Evolutionary conservation across 2,329 filamentous ascomycete genomes (phyloP).

Genomic region (Diplodia sapinea): DNA sequence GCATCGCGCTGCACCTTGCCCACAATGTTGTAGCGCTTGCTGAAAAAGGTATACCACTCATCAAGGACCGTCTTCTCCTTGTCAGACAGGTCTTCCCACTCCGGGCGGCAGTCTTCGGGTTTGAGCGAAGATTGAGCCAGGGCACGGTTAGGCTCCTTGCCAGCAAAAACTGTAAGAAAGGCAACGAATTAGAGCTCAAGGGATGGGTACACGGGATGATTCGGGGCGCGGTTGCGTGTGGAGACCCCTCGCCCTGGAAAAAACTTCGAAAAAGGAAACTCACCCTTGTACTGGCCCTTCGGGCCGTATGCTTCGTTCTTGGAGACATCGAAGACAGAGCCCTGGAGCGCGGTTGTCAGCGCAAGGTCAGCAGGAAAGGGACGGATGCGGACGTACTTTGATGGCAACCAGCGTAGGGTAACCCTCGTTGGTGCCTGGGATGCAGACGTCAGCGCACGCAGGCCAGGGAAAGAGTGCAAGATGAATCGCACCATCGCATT

Average conservation of each 20-base stretch:
- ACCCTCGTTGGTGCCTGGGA: constrained; percentile 66
- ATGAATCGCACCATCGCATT: constrained; percentile 72
- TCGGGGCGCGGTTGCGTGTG: not conserved
- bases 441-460: not conserved
- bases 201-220: not conserved
- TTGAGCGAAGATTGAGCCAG: constrained; percentile 87
- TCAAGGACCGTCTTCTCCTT: constrained; percentile 84
- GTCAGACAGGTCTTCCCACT: constrained; percentile 83
- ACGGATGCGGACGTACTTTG: constrained; percentile 49
- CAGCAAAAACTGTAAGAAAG: constrained; percentile 76
- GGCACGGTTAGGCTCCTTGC: constrained; percentile 93
- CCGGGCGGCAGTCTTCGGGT: constrained; percentile 76
- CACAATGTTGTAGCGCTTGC: constrained; percentile 92
- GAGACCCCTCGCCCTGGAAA: not conserved
- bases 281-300: constrained; percentile 85
- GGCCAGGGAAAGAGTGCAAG: constrained; percentile 39
- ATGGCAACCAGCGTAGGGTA: constrained; percentile 67
- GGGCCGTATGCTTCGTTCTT: constrained; percentile 86
- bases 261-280: constrained; percentile 37
- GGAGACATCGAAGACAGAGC: constrained; percentile 91
- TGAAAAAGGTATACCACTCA: constrained; percentile 96
- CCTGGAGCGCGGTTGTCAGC: constrained; percentile 57
- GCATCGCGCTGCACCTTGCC: constrained; percentile 52
- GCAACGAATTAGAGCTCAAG: not conserved
- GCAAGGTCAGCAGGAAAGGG: not conserved